Evolutionary conservation across 345 rosid genomes (phyloP), one percentile per base, ranked within the genome.

Genomic region (Citrus trifoliata): DNA sequence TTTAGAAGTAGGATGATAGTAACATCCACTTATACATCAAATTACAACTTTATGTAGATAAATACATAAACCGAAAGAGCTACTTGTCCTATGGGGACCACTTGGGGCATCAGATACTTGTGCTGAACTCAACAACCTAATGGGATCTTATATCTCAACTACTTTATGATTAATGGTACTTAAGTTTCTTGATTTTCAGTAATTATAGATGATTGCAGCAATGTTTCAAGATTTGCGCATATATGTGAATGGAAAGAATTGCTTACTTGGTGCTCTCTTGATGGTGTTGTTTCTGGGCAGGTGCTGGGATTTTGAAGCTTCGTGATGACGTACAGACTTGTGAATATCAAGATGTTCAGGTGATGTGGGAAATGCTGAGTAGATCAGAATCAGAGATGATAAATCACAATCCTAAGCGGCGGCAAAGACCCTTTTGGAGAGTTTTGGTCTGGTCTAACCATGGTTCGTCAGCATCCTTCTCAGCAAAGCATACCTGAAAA

Each of bases 311-410:
- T 38, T 80, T 91, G 85, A 89, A 87, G 80, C 95, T 91, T 16
- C 92, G 83, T 59, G 86, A 88, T 69, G 95, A 89, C 79, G 86
- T 91, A 66, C 91, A 89, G 70, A 89, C 85, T 61, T 91, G 92
- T 70, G 95, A 87, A 70, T 89, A 91, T 63, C 85, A 89, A 72
- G 95, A 91, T 74, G 89, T 90, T 77, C 90, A 89, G 69, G 92
- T 90, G 70, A 90, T 90, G 94, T 90, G 92, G 94, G 92, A 90
- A 82, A 89, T 90, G 87, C 89, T 90, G 79, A 84, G 78, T 46
- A 80, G 87, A 80, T 79, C 92, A 7, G 94, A 89, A 60, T 32
- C 83, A 1, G 91, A 84, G 75, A 65, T 79, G 78, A 67, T 77
- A 1, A 83, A 68, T 27, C 71, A 67, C 67, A 80, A 76, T 67